phyloP scores from a whole-genome alignment of 306 rosid genomes.

The Fragaria iinumae region DNA sequence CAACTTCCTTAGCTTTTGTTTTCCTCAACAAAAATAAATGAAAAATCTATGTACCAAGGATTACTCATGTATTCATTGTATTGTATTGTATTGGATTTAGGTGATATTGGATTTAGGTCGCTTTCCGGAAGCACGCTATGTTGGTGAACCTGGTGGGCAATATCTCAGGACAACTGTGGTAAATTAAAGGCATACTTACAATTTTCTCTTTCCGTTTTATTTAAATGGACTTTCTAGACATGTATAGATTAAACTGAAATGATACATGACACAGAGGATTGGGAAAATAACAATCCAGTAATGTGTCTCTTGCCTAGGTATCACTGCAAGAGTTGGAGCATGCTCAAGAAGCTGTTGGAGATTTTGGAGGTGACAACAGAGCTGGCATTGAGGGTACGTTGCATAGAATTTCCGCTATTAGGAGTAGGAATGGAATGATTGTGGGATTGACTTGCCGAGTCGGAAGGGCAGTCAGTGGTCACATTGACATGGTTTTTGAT shows the following conservation, averaged over 20 bases:
- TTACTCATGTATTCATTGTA: not conserved
- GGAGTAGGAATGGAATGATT: conserved; percentile 55
- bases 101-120: conserved; percentile 70
- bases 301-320: conserved; percentile 38
- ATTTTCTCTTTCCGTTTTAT: not conserved
- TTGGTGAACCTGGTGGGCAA: conserved; percentile 43
- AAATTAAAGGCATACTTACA: conserved; percentile 8
- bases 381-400: conserved; percentile 77
- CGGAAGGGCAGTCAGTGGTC: conserved; percentile 65
- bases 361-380: conserved; percentile 67
- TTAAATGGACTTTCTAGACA: too few species aligned
- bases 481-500: conserved; percentile 58
- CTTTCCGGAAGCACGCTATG: conserved; percentile 65
- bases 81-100: conserved; percentile 23
- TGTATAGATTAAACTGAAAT: too few species aligned
- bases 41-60: not conserved
- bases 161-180: conserved; percentile 52
- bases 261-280: not conserved
- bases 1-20: too few species aligned
- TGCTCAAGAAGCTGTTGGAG: conserved; percentile 62
- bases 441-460: conserved; percentile 72
- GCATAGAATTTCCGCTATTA: conserved; percentile 71
- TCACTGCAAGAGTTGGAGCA: conserved; percentile 60
- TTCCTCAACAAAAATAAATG: too few species aligned
- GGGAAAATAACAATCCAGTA: not conserved